These are phyloP conservation scores for Kodamaea hsintzibuensis DNA, from an alignment of 805 yeast genomes.

Conservation along the genomic window DNA sequence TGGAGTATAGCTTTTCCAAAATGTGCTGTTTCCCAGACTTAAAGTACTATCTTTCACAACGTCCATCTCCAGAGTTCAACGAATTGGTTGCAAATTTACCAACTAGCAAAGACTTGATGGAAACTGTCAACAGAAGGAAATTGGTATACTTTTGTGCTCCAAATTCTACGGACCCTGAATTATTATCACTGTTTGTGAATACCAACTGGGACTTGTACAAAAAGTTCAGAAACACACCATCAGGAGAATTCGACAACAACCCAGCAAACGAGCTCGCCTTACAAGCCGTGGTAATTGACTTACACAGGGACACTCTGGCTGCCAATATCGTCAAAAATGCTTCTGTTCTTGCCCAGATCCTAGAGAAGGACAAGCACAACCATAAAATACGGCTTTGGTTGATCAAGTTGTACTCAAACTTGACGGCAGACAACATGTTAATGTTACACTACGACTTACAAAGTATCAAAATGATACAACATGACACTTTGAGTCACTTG, in stretches of 20 bases:
- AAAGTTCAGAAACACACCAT: conserved; percentile 27
- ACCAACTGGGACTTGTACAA: conserved; percentile 30
- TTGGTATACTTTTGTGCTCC: conserved; percentile 23
- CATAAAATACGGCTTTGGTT: conserved; percentile 74
- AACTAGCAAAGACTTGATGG: background rate
- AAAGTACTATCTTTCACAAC: conserved; percentile 23
- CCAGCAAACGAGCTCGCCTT: conserved; percentile 67
- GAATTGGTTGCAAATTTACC: background rate
- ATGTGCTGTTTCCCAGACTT: conserved; percentile 68
- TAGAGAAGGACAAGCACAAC: conserved; percentile 63
- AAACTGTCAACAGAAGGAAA: conserved; percentile 35
- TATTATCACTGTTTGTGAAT: background rate
- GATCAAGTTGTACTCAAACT: conserved; percentile 55
- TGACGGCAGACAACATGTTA: conserved; percentile 58
- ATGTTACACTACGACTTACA: conserved; percentile 50
- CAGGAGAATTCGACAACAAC: conserved; percentile 65
- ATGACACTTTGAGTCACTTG: conserved; percentile 63
- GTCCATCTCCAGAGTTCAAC: background rate
- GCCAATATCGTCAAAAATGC: conserved; percentile 39
- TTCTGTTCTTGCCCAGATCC: conserved; percentile 57
- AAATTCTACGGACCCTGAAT: background rate
- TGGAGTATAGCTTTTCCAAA: conserved; percentile 51
- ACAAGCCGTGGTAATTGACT: conserved; percentile 42
- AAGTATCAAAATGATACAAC: conserved; percentile 72
- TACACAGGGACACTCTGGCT: conserved; percentile 23